Percentiles rank a stretch among this genome's conserved stretches.
These are phyloP conservation scores for Camellia oleifera DNA, from an alignment of 179 eudicot species.

Conservation along the genomic window DNA sequence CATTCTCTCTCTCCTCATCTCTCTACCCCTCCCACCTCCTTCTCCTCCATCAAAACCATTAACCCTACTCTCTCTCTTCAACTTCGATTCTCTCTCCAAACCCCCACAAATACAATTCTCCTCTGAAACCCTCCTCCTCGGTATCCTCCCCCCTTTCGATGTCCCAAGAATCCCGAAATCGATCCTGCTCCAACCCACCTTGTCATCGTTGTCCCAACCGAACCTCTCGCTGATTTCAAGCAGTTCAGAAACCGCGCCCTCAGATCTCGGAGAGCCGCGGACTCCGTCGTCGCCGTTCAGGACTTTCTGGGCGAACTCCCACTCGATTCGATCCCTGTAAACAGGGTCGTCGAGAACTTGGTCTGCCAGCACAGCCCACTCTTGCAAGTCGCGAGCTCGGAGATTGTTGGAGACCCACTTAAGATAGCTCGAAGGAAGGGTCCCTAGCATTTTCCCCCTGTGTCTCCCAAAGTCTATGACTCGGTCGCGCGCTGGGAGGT, in stretches of 20 bases:
- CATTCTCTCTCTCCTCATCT: conserved; percentile 14
- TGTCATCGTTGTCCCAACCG: conserved; percentile 88
- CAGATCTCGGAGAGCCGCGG: not conserved
- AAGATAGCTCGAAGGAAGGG: conserved; percentile 69
- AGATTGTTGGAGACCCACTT: conserved; percentile 71
- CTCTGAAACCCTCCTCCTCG: conserved; percentile 29
- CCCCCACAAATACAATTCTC: conserved; percentile 4
- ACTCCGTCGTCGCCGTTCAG: conserved; percentile 40
- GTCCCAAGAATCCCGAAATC: conserved; percentile 72
- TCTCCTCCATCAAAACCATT: not conserved
- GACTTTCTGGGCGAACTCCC: conserved; percentile 69
- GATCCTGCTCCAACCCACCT: conserved; percentile 55
- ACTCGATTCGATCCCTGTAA: conserved; percentile 74
- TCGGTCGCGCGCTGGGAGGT: conserved; percentile 57
- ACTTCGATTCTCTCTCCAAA: not conserved
- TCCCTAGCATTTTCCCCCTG: conserved; percentile 78
- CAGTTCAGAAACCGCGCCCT: conserved; percentile 43
- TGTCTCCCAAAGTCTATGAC: conserved; percentile 73
- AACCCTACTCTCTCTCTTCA: conserved; percentile 14
- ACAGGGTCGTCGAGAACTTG: conserved; percentile 70
- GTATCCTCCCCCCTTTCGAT: conserved; percentile 67
- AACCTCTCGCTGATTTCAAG: conserved; percentile 61
- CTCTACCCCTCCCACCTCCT: not conserved
- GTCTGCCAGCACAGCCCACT: conserved; percentile 68
- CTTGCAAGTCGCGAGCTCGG: conserved; percentile 51